Base-by-base conservation (phyloP, 257 asterid species). In the Plantago ovata region DNA sequence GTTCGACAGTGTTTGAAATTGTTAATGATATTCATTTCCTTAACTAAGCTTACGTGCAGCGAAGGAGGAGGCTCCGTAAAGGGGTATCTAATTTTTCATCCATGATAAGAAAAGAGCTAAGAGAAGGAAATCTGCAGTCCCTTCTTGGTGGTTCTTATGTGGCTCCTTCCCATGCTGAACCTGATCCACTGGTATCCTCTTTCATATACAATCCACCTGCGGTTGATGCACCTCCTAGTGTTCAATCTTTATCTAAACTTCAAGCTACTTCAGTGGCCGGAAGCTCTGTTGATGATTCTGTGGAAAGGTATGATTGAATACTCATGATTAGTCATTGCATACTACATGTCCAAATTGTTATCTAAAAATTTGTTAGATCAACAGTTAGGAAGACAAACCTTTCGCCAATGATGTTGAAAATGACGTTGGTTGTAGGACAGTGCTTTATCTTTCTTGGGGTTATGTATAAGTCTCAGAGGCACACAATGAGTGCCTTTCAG, bases 121-220 rank as follows among this genome's bases (percentile, higher is more conserved):
- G 80, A 62, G 93, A 84, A 48, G 95, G 86, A 63, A 89, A 73
- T 60, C 76, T 84, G 48, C 87, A 70, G 42, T 77, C 92, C 43
- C 62, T 86, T 61, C 77, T 79, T 0, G 66, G 80, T 61, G 95
- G 92, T 39, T 78, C 88, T 53, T 76, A 53, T 62, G 57, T 64
- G 43, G 72, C 61, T 67, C 58, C 86, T 39, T 64, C 81, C 0
- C 83, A 66, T 36, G 16, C 77, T 4, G 85, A 79, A 64, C 70
- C 91, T 9, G 97, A 90, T 70, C 84, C 91, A 22, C 64, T 84
- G 51, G 60, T 86, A 50, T 75, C 83, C 56, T 82, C 94, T 10
- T 89, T 89, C 72, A 84, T 89, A 20, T 73, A 52, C 79, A 82
- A 70, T 66, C 78, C 82, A 42, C 63, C 88, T 3, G 72, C 19